Percentiles rank a stretch among this genome's conserved stretches.
Conservation (phyloP, 345 rosid species). For the Erysimum cheiranthoides region DNA sequence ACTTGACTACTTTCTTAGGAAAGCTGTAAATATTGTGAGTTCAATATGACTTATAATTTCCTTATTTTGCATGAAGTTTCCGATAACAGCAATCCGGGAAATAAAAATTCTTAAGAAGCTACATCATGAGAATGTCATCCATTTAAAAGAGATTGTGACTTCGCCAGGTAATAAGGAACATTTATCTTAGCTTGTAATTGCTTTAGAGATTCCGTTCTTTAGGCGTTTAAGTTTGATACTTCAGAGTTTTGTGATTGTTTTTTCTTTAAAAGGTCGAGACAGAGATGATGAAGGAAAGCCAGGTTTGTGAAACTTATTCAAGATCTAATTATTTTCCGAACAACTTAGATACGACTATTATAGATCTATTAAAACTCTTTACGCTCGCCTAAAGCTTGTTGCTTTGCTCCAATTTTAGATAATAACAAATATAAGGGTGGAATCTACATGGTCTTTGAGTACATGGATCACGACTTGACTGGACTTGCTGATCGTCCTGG, state of each 20-base stretch:
- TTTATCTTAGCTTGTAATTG: background rate
- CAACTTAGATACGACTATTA: background rate
- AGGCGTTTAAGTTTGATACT: slow-evolving; percentile 4
- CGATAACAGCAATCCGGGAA: slow-evolving; percentile 62
- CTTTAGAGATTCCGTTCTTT: background rate
- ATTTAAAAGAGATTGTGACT: slow-evolving; percentile 63
- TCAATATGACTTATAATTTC: background rate
- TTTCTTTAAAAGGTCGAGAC: slow-evolving; percentile 67
- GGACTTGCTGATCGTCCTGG: slow-evolving; percentile 98
- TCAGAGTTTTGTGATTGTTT: background rate
- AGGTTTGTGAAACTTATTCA: slow-evolving; percentile 49
- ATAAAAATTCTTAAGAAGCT: slow-evolving; percentile 62
- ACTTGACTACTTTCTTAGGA: background rate
- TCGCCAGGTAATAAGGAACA: slow-evolving; percentile 47
- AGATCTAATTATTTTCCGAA: background rate
- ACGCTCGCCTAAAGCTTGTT: slow-evolving; percentile 1
- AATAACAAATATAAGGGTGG: slow-evolving; percentile 97
- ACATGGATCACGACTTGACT: slow-evolving; percentile 98
- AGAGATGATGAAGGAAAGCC: slow-evolving; percentile 83
- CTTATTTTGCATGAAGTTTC: slow-evolving; percentile 50
- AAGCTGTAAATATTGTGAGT: background rate
- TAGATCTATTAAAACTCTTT: background rate
- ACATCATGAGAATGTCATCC: slow-evolving; percentile 60
- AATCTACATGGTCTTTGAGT: slow-evolving; percentile 96
- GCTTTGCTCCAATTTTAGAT: slow-evolving; percentile 52